Conservation (phyloP, 805 yeast genomes). For the Lipomyces yamanashiensis region DNA sequence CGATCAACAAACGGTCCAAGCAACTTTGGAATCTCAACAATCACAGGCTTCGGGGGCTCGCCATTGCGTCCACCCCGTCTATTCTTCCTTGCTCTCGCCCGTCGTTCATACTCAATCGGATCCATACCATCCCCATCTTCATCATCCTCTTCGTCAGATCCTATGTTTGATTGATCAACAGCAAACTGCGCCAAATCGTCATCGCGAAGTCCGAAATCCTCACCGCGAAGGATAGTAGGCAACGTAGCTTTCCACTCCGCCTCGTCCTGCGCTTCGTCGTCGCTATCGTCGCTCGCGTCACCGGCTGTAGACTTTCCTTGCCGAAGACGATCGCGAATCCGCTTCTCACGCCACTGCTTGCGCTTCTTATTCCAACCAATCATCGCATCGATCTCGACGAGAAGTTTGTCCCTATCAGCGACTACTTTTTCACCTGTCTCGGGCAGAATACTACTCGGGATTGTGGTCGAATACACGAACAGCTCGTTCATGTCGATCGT, state of each 20-base stretch:
- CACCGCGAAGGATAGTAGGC: conserved; percentile 49
- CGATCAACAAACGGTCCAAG: conserved; percentile 32
- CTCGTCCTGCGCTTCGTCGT: conserved; percentile 42
- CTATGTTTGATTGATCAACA: conserved; percentile 43
- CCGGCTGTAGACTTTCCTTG: conserved; percentile 35
- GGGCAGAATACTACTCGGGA: conserved; percentile 4
- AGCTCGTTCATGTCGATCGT: conserved; percentile 38
- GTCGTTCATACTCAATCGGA: conserved; percentile 41
- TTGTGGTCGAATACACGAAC: conserved; percentile 19
- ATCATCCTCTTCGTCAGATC: conserved; percentile 44
- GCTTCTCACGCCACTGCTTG: conserved; percentile 44
- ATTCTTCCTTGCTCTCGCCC: conserved; percentile 39
- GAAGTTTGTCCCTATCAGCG: conserved; percentile 42
- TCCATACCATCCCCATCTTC: conserved; percentile 42
- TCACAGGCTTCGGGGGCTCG: conserved; percentile 29
- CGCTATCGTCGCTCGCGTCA: conserved; percentile 38
- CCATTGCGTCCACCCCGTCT: conserved; percentile 34
- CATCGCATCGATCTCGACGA: conserved; percentile 49
- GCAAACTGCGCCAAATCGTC: conserved; percentile 54
- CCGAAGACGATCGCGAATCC: conserved; percentile 31
- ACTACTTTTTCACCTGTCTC: conserved; percentile 34
- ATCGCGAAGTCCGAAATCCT: conserved; percentile 56
- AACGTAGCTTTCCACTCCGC: conserved; percentile 53
- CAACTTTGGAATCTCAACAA: conserved; percentile 33
- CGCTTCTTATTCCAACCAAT: conserved; percentile 47